Conservation (phyloP, 139 green algal genomes). For the Closterium sp. region DNA sequence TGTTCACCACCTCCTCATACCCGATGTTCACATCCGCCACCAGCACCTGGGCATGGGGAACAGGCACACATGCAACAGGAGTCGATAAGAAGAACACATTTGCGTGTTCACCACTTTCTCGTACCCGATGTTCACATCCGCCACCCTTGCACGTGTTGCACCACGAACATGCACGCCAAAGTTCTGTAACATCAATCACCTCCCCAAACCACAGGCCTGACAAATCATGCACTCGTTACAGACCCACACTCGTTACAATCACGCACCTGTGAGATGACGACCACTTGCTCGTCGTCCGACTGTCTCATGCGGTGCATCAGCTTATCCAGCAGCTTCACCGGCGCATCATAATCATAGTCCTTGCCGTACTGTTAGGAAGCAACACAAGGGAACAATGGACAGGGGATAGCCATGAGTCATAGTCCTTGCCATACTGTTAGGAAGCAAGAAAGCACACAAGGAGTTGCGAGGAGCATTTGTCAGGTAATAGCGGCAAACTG, state of each 20-base stretch:
- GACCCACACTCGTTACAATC: no score
- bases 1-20: background rate
- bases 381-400: background rate
- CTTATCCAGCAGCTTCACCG: constrained; percentile 84
- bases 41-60: background rate
- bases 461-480: no score
- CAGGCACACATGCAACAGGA: no score
- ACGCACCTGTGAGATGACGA: background rate
- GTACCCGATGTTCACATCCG: background rate
- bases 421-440: no score
- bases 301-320: constrained; percentile 58
- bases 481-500: no score
- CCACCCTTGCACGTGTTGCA: background rate
- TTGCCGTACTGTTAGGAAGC: constrained; percentile 58
- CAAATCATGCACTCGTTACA: no score
- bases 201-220: no score
- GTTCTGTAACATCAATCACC: no score
- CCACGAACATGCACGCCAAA: no score
- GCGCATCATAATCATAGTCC: constrained; percentile 85
- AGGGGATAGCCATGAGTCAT: no score
- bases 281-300: background rate
- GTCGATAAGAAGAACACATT: no score
- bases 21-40: background rate
- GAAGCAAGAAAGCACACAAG: no score
- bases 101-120: background rate